Evolutionary conservation across 2,329 filamentous ascomycete species (phyloP), one percentile per base, ranked within the genome.

Genomic region (Emergomyces orientalis): DNA sequence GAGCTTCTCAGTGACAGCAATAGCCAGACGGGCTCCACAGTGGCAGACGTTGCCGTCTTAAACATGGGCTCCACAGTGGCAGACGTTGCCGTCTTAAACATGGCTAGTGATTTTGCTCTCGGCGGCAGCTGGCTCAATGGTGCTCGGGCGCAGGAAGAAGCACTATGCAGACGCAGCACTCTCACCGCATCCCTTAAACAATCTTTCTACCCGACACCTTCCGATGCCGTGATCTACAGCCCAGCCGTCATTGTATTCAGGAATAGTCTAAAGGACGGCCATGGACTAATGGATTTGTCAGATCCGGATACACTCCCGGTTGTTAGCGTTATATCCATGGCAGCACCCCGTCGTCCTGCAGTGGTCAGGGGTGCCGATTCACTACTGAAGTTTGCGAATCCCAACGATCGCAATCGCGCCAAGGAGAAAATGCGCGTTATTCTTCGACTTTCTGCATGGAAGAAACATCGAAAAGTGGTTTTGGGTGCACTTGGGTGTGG

Each of bases 401-500:
- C 52, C 39, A 57, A 41, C 7, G 60, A 65, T n/a, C 61, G 64
- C 32, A 22, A 54, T 39, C 32, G 13, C 2, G 52, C 62, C 56
- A 65, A 64, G 58, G 47, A 58, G 25, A 65, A 62, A 27, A 63
- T 65, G 60, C 47, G 63, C 13, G 9, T 59, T 49, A 59, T 65
- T 47, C 56, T 65, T 5, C 49, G 63, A 14, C 49, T 65, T n/a
- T 32, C 64, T 19, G 63, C 58, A 6, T 63, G 39, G 45, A 64
- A 64, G 22, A 32, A 34, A 4, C 56, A 65, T 37, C 54, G 64
- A 43, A 60, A 61, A 34, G 32, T 65, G 1, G 83, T 88, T 1
- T 76, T 88, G 0, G 86, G 86, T 0, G 85, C 86, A 0, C 69
- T 88, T 62, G 86, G 86, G 0, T 88, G 85, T 66, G 86, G 86